Percentiles rank a stretch among this genome's conserved stretches.
phyloP scores from a whole-genome alignment of 2,329 filamentous ascomycete genomes.

The Trichophyton verrucosum region DNA sequence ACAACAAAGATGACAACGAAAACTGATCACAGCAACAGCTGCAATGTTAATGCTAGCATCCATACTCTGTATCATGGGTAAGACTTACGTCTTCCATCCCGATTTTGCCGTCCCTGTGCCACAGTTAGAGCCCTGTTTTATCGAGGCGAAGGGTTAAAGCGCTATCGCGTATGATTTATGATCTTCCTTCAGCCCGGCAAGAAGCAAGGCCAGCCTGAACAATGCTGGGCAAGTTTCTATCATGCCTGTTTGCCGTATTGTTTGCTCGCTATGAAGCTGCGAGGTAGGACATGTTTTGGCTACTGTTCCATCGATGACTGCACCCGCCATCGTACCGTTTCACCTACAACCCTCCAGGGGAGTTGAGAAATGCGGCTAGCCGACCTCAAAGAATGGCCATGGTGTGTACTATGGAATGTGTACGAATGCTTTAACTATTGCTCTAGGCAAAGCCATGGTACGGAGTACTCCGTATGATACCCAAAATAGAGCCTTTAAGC shows the following conservation, averaged over 20 bases:
- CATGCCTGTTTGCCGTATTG: not conserved
- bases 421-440: not conserved
- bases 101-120: not conserved
- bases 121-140: not conserved
- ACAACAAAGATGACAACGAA: no score
- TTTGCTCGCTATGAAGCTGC: not conserved
- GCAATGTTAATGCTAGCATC: not conserved
- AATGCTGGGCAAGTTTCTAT: not conserved
- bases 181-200: not conserved
- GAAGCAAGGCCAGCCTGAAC: not conserved
- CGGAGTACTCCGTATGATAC: not conserved
- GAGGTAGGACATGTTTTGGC: not conserved
- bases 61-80: no score
- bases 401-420: no score
- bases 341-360: not conserved
- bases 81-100: not conserved
- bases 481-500: not conserved
- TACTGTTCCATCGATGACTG: not conserved
- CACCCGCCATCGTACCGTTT: not conserved
- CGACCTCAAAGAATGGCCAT: no score
- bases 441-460: not conserved
- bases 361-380: no score
- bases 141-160: not conserved
- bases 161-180: not conserved
- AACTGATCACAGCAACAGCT: no score